phyloP scores from a whole-genome alignment of 345 rosid genomes.

The Acer saccharum region DNA sequence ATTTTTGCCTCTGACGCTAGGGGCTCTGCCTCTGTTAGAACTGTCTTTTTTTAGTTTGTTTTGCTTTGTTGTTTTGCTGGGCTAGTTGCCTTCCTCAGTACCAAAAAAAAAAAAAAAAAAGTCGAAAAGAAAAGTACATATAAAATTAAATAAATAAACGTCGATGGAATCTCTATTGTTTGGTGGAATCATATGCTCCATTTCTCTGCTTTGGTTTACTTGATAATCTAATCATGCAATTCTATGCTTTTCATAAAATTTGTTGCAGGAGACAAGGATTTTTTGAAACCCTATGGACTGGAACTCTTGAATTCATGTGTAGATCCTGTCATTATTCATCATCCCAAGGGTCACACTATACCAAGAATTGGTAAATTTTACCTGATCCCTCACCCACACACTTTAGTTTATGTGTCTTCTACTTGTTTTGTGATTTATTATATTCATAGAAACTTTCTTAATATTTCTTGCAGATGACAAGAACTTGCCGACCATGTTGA shows the following conservation, averaged over 20 bases:
- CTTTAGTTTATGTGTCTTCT: background rate
- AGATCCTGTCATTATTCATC: constrained; percentile 65
- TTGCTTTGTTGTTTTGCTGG: no score
- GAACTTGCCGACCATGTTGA: constrained; percentile 40
- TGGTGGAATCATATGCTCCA: no score
- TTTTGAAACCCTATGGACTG: constrained; percentile 65
- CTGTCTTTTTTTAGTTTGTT: no score
- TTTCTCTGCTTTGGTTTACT: no score
- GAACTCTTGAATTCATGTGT: constrained; percentile 52
- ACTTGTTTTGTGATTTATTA: background rate
- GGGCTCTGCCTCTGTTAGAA: no score
- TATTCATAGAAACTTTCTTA: background rate
- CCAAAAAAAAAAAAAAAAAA: no score
- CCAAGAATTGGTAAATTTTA: constrained; percentile 67
- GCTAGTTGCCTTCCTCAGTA: no score
- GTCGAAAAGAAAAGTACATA: background rate
- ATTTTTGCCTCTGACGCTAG: no score
- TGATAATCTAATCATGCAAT: no score
- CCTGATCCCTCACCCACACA: background rate
- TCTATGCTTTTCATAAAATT: background rate
- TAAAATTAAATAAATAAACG: no score
- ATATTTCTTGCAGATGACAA: constrained; percentile 54
- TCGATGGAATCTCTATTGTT: no score
- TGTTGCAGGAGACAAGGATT: constrained; percentile 81
- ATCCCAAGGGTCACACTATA: constrained; percentile 94